Base-by-base conservation (phyloP, 2,329 filamentous ascomycete genomes). In the Fusarium beomiforme region DNA sequence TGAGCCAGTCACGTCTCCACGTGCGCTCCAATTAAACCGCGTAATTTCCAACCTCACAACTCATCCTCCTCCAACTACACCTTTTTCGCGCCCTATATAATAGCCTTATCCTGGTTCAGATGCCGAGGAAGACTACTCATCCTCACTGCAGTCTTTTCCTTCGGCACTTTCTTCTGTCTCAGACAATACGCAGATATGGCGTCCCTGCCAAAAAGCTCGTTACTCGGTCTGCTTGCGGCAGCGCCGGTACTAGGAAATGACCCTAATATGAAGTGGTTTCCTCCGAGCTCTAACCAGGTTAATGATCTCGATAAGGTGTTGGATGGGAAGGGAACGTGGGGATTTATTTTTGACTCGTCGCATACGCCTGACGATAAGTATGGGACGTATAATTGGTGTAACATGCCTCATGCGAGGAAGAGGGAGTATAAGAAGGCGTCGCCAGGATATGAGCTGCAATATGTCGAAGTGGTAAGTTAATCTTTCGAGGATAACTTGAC, bases 341-440 rank as follows among this genome's bases (percentile, higher is more conserved):
- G 91, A 4, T 95, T 94, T 78, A 85, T 93, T 21, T 96, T 91
- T 81, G 90, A 93, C 76, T 86, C 87, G 36, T 93, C 91, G 2
- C 72, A 81, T 3, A 87, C 88, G 0, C 88, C 92, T 0, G 81
- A 85, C 58, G 77, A 80, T 1, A 73, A 83, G 39, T 91, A 92
- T 79, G 88, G 89, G 9, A 85, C 82, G 2, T 95, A 95, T 80
- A 94, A 95, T 79, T 95, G 87, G 86, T 96, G 93, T 81, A 95
- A 96, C 77, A 96, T 96, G 92, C 93, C 93, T 2, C 93, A 95
- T 81, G 91, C 93, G n/a, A 86, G 92, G 34, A 81, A 79, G 24
- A 80, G 80, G 17, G 91, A 93, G 75, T 96, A 96, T 76, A 79
- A 85, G 17, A 85, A 80, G 66, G 83, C 87, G 0, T 74, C 82